These are phyloP conservation scores for Tarenaya hassleriana DNA, from an alignment of 345 rosid species.

Conservation along the genomic window DNA sequence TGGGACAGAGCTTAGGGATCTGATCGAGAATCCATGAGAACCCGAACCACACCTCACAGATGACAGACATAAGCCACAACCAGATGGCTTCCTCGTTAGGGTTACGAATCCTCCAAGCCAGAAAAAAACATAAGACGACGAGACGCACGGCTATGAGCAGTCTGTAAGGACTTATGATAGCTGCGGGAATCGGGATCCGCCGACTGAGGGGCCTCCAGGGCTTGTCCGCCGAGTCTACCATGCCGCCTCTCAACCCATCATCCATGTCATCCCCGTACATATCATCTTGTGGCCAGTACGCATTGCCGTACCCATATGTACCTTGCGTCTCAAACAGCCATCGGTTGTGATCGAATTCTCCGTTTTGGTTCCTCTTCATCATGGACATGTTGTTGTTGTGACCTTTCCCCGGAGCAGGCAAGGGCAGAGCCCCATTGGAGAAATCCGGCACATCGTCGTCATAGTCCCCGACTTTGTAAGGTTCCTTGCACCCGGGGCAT, in stretches of 20 bases:
- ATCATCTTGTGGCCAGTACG: conserved; percentile 71
- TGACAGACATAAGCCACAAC: conserved; percentile 81
- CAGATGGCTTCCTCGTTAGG: conserved; percentile 83
- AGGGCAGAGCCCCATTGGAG: conserved; percentile 55
- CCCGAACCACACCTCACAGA: conserved; percentile 87
- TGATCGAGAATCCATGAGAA: conserved; percentile 96
- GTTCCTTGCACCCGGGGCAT: conserved; percentile 96
- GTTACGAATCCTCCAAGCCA: conserved; percentile 69
- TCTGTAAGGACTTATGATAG: conserved; percentile 81
- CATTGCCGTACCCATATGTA: conserved; percentile 83
- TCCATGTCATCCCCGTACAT: conserved; percentile 54
- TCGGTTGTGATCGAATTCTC: conserved; percentile 79
- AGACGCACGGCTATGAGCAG: conserved; percentile 47
- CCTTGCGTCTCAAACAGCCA: conserved; percentile 90
- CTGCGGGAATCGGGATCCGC: conserved; percentile 42
- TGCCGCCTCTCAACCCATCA: conserved; percentile 47
- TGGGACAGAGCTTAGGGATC: conserved; percentile 71
- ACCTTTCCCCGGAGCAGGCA: conserved; percentile 53
- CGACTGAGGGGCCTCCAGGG: conserved; percentile 91
- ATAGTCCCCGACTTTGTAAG: conserved; percentile 54
- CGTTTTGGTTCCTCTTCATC: conserved; percentile 78
- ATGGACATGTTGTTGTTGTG: conserved; percentile 58
- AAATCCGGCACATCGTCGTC: conserved; percentile 57
- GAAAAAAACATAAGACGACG: conserved; percentile 63
- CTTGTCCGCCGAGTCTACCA: conserved; percentile 62